A percentile compares a stretch with the other conserved stretches of the same genome.
These are phyloP conservation scores for Wickerhamomyces hampshirensis DNA, from an alignment of 805 yeast species.

Conservation along the genomic window DNA sequence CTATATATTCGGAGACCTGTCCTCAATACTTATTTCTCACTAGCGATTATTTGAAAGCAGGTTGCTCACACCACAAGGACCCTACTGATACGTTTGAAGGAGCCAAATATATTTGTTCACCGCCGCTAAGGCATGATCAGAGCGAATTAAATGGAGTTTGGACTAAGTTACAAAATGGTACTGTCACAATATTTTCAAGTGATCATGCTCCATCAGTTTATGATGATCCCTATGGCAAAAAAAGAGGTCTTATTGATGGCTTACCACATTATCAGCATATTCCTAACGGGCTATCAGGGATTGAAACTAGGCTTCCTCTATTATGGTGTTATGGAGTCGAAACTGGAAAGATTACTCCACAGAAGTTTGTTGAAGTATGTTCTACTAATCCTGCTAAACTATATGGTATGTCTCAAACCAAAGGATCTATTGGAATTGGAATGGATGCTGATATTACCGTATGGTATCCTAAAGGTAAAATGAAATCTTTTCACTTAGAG, in stretches of 20 bases:
- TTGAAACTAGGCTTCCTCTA: constrained; percentile 42
- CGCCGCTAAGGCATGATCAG: constrained; percentile 39
- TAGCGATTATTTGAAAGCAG: constrained; percentile 30
- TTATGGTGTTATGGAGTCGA: constrained; percentile 40
- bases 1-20: constrained; percentile 46
- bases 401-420: constrained; percentile 36
- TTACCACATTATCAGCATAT: constrained; percentile 37
- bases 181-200: constrained; percentile 40
- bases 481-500: constrained; percentile 23
- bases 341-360: constrained; percentile 34
- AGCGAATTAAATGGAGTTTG: constrained; percentile 40
- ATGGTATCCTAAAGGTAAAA: constrained; percentile 38
- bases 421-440: constrained; percentile 42
- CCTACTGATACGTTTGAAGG: constrained; percentile 36
- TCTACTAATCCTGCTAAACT: constrained; percentile 42
- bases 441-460: constrained; percentile 44
- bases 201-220: constrained; percentile 45
- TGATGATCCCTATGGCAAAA: constrained; percentile 38
- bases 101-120: constrained; percentile 47
- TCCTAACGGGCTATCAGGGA: constrained; percentile 47
- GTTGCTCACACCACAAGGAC: constrained; percentile 23
- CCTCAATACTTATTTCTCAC: constrained; percentile 45
- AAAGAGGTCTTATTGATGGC: constrained; percentile 35
- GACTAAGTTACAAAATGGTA: constrained; percentile 41
- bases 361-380: constrained; percentile 40